These are phyloP conservation scores for Zalaria obscura DNA, from an alignment of 2,329 filamentous ascomycete species.

Conservation along the genomic window DNA sequence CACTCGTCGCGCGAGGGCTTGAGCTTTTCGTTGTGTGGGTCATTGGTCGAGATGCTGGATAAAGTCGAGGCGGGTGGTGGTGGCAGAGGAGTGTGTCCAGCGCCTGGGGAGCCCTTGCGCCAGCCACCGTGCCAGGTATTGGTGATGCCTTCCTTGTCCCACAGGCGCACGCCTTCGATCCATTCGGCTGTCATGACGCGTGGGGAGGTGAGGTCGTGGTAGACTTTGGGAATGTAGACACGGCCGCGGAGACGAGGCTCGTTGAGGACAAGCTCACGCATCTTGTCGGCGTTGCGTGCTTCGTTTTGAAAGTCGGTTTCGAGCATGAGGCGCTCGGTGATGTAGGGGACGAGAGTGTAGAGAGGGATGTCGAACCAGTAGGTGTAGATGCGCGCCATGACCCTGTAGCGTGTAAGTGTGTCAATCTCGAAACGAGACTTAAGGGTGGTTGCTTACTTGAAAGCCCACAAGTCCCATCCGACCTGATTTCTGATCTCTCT, in stretches of 20 bases:
- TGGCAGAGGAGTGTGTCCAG: constrained; percentile 50
- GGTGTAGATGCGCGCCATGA: constrained; percentile 70
- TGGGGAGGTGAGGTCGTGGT: constrained; percentile 66
- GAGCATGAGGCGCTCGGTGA: constrained; percentile 77
- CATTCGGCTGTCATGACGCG: constrained; percentile 90
- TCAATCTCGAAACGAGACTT: neutral
- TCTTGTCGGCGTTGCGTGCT: constrained; percentile 72
- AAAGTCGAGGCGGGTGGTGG: constrained; percentile 25
- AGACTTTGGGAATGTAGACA: constrained; percentile 80
- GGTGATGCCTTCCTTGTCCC: constrained; percentile 77
- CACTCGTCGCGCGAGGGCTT: constrained; percentile 73
- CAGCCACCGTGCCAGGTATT: constrained; percentile 65
- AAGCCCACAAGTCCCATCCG: constrained; percentile 89
- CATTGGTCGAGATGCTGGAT: constrained; percentile 22
- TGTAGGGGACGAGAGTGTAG: constrained; percentile 81
- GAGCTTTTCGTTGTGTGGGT: constrained; percentile 43
- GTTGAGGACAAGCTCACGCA: constrained; percentile 60
- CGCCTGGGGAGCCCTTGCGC: constrained; percentile 64
- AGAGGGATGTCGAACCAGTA: constrained; percentile 87
- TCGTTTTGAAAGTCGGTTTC: constrained; percentile 95
- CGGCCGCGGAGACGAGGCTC: constrained; percentile 65
- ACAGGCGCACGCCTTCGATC: constrained; percentile 88
- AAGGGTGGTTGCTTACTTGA: constrained; percentile 46
- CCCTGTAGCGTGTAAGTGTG: constrained; percentile 28
- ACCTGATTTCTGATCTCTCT: constrained; percentile 84